Percentiles rank a stretch among this genome's conserved stretches.
These are phyloP conservation scores for Tulasnella sp. DNA, from an alignment of 768 basidiomycete species.

Conservation along the genomic window DNA sequence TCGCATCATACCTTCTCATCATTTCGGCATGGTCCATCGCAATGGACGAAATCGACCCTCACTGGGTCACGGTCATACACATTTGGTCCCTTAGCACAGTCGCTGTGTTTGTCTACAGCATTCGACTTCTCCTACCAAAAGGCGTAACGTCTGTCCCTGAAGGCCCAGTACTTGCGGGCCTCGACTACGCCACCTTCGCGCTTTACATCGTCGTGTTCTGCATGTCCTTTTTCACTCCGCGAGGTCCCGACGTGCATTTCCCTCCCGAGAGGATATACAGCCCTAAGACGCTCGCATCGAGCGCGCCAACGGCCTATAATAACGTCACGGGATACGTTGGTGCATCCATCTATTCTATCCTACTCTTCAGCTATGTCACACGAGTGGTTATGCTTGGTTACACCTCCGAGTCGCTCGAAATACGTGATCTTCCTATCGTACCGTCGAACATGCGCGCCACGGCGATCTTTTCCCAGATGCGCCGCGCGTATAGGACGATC, in stretches of 20 bases:
- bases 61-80: slow-evolving; percentile 48
- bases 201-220: slow-evolving; percentile 39
- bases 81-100: slow-evolving; percentile 45
- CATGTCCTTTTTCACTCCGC: slow-evolving; percentile 45
- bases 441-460: slow-evolving; percentile 55
- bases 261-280: slow-evolving; percentile 67
- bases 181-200: slow-evolving; percentile 46
- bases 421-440: slow-evolving; percentile 79
- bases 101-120: slow-evolving; percentile 36
- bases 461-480: slow-evolving; percentile 56
- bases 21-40: slow-evolving; percentile 43
- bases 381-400: slow-evolving; percentile 80
- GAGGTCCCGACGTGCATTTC: slow-evolving; percentile 66
- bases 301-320: slow-evolving; percentile 52
- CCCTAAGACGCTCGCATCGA: slow-evolving; percentile 48
- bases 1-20: slow-evolving; percentile 49
- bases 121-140: slow-evolving; percentile 48
- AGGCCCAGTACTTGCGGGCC: slow-evolving; percentile 10
- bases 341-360: slow-evolving; percentile 31
- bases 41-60: slow-evolving; percentile 31
- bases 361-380: slow-evolving; percentile 84
- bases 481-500: slow-evolving; percentile 32
- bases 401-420: slow-evolving; percentile 60
- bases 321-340: slow-evolving; percentile 58
- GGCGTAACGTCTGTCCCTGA: background rate